These are phyloP conservation scores for Dalbergia oliveri DNA, from an alignment of 306 rosid genomes.

Conservation along the genomic window DNA sequence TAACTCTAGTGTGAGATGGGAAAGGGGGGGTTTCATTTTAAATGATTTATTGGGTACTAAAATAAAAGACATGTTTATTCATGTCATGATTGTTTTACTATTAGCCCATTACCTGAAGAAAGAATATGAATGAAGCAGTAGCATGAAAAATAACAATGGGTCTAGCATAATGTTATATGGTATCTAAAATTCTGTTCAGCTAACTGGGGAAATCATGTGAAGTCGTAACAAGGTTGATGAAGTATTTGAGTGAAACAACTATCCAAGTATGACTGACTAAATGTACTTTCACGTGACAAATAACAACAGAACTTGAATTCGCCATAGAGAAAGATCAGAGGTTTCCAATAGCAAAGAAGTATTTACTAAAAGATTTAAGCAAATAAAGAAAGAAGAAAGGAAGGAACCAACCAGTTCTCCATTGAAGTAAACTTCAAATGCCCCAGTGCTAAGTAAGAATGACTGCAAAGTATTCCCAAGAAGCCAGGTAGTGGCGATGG, in stretches of 20 bases:
- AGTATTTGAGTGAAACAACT: conserved; percentile 8
- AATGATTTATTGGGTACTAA: background rate
- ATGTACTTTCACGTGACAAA: conserved; percentile 10
- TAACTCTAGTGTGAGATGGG: background rate
- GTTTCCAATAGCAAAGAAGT: conserved; percentile 13
- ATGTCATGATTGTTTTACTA: background rate
- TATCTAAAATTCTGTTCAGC: background rate
- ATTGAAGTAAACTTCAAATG: conserved; percentile 81
- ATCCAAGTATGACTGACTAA: conserved; percentile 4
- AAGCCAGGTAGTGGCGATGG: conserved; percentile 83
- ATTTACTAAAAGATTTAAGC: background rate
- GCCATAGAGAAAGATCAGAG: conserved; percentile 11
- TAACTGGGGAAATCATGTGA: conserved; percentile 10
- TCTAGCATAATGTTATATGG: conserved; percentile 13
- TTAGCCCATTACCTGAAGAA: conserved; percentile 17
- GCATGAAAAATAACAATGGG: background rate
- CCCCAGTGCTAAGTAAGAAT: conserved; percentile 86
- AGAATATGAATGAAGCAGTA: background rate
- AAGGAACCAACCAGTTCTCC: conserved; percentile 72
- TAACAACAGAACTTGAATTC: conserved; percentile 19
- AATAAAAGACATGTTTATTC: background rate
- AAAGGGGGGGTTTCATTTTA: background rate
- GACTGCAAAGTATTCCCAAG: conserved; percentile 81
- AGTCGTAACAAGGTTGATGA: conserved; percentile 20
- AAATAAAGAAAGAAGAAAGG: conserved; percentile 7